Evolutionary conservation across 2,329 filamentous ascomycete genomes (phyloP).

Genomic region (Monilinia aucupariae): DNA sequence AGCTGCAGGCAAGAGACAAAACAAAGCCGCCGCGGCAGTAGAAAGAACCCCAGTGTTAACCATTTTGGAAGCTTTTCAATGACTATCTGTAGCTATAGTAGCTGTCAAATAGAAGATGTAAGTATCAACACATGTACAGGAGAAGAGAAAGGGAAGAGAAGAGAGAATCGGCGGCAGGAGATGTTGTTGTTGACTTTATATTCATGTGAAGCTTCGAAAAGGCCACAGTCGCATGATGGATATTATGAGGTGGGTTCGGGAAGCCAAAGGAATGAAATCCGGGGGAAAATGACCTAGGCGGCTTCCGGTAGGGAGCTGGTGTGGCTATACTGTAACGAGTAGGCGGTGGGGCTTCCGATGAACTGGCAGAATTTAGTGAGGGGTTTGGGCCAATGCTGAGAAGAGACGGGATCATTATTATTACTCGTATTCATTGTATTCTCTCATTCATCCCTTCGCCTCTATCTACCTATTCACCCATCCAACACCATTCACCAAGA

Average conservation of each 20-base stretch:
- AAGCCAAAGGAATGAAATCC: not conserved
- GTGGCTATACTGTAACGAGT: no score
- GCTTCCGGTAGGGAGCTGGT: no score
- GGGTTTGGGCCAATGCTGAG: not conserved
- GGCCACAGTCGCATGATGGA: constrained; percentile 17
- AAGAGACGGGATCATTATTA: no score
- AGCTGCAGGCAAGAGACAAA: constrained; percentile 56
- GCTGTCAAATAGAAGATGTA: not conserved
- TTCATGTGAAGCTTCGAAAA: constrained; percentile 13
- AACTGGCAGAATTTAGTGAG: constrained; percentile 7
- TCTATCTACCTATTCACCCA: no score
- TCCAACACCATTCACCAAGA: not conserved
- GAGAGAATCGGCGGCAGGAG: not conserved
- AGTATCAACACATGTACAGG: constrained; percentile 4
- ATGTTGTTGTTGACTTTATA: not conserved
- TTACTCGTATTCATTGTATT: no score
- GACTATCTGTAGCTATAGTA: constrained; percentile 6
- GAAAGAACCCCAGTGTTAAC: constrained; percentile 49
- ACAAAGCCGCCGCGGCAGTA: constrained; percentile 52
- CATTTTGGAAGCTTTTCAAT: constrained; percentile 39
- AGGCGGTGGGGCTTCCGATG: not conserved
- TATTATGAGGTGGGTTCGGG: constrained; percentile 6
- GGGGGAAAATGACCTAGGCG: no score
- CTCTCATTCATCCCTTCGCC: no score
- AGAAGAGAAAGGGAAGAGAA: no score